Base-by-base conservation (phyloP, 2,329 filamentous ascomycete species). In the Fusarium austroafricanum region DNA sequence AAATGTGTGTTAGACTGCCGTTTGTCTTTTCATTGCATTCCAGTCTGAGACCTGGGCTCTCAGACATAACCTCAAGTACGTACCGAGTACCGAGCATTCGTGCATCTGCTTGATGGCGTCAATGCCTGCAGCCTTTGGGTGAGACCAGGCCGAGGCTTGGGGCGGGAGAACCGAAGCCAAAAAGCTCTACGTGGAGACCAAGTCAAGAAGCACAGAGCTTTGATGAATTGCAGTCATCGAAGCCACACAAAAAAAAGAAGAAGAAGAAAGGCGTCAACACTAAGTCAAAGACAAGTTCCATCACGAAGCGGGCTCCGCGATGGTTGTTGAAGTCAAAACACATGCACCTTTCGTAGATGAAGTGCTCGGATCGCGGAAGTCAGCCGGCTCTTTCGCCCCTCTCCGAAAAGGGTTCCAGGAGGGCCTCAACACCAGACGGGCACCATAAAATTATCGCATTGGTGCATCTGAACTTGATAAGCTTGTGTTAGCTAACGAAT, bases 21-120 rank as follows among this genome's bases (percentile, higher is more conserved):
- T 42, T 55, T 59, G 20, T 37, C 33, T 29, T 17, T 18, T 10
- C 18, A 28, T 23, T 35, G 12, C 50, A 46, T 49, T 43, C 47
- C 50, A 47, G 45, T 18, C 38, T 29, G 31, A 61, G 37, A 60
- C 62, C 55, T 65, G 38, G 46, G 47, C 65, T 61, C 52, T 47
- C 18, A 62, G 55, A 53, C 38, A 62, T 28, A 21, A 50, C 43
- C 43, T 37, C 21, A 39, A 43, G 20, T 40, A 61, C 23, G 45
- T 52, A 51, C 59, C 61, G 45, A 52, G 45, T 52, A 64, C 61
- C 44, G 40, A 64, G 43, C 31, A 62, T 33, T 47, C 23, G 29
- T 20, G 12, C n/a, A n/a, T n/a, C 39, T 37, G 14, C 15, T 23
- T 35, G 17, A 63, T 44, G 58, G 45, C 47, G 38, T 14, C 31